Percentiles rank a stretch among this genome's conserved stretches.
These are phyloP conservation scores for Fusarium torreyae DNA, from an alignment of 2,329 filamentous ascomycete genomes.

Conservation along the genomic window DNA sequence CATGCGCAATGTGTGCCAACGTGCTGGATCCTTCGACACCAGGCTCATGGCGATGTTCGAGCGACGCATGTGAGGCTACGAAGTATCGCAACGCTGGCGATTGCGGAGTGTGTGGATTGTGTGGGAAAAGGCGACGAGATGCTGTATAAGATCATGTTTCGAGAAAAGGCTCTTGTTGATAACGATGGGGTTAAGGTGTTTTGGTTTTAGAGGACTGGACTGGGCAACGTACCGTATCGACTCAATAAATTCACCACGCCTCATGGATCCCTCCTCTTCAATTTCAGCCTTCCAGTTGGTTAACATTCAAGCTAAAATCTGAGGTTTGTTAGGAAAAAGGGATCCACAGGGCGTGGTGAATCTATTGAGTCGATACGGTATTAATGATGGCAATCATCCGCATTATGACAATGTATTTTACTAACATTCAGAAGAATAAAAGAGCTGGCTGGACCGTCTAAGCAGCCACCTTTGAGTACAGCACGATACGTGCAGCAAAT, in stretches of 20 bases:
- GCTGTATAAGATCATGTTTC: not conserved
- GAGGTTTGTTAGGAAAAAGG: too few relatives aligned
- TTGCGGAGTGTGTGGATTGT: conserved; percentile 78
- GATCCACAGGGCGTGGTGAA: too few relatives aligned
- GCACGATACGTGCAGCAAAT: not conserved
- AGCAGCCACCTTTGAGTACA: not conserved
- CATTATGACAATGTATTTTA: not conserved
- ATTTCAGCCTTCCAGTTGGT: too few relatives aligned
- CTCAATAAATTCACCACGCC: too few relatives aligned
- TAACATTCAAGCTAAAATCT: too few relatives aligned
- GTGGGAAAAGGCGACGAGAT: conserved; percentile 63
- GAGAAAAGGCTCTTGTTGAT: not conserved
- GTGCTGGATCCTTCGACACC: conserved; percentile 72
- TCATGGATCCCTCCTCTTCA: too few relatives aligned
- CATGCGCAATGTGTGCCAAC: conserved; percentile 79
- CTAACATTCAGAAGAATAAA: not conserved
- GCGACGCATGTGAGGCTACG: conserved; percentile 67
- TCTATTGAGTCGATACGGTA: not conserved
- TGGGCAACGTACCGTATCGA: not conserved
- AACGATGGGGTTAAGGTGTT: not conserved
- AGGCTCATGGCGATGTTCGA: conserved; percentile 75
- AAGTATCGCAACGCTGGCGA: conserved; percentile 79
- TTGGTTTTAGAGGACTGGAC: not conserved
- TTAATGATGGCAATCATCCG: not conserved
- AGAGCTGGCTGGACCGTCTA: not conserved